Evolutionary conservation across 148 eudicot genomes (phyloP).

Genomic region (Nepenthes mirabilis): DNA sequence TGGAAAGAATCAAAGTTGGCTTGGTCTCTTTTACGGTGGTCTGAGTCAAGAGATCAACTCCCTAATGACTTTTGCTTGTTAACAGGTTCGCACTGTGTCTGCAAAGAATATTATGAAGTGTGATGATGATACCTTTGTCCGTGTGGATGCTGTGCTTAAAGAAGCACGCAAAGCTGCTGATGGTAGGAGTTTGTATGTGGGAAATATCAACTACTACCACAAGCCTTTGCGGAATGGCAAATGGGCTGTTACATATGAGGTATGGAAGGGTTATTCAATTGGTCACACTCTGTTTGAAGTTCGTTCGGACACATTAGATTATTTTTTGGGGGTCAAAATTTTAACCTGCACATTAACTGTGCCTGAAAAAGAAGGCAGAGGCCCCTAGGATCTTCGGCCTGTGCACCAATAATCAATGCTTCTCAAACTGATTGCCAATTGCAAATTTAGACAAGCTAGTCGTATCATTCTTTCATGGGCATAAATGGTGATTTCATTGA

Average conservation of each 20-base stretch:
- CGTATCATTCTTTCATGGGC: too few relatives aligned
- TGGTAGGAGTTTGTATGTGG: slow-evolving; percentile 59
- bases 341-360: neutral
- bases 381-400: too few relatives aligned
- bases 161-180: slow-evolving; percentile 50
- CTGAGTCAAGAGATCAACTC: neutral
- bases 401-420: too few relatives aligned
- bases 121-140: slow-evolving; percentile 89
- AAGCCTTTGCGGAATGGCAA: slow-evolving; percentile 82
- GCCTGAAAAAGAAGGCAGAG: too few relatives aligned
- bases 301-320: neutral
- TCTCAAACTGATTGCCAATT: too few relatives aligned
- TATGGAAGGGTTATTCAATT: slow-evolving; percentile 9
- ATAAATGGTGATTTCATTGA: too few relatives aligned
- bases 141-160: slow-evolving; percentile 57
- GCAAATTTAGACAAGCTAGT: too few relatives aligned
- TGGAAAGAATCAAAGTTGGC: neutral
- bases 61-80: neutral
- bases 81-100: slow-evolving; percentile 54
- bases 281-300: neutral
- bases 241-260: slow-evolving; percentile 99
- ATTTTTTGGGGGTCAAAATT: neutral
- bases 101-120: slow-evolving; percentile 94
- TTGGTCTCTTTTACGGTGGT: neutral
- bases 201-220: slow-evolving; percentile 79